These are phyloP conservation scores for Cyanidiococcus yangmingshanensis DNA, from an alignment of 23 red algal genomes.

Conservation along the genomic window DNA sequence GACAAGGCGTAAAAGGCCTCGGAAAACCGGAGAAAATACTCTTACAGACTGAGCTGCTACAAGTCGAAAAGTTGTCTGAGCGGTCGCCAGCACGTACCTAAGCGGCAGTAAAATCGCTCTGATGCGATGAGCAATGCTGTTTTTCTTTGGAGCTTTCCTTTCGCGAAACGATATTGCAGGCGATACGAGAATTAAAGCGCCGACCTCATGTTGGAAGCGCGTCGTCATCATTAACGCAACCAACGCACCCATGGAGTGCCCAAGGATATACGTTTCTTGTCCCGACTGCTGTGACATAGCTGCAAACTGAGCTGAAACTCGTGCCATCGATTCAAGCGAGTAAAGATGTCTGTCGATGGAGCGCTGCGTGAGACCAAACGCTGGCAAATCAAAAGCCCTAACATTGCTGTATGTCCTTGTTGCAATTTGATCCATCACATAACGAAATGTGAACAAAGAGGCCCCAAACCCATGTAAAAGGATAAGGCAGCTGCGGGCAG, in stretches of 20 bases:
- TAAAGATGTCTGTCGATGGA: slow-evolving; percentile 28
- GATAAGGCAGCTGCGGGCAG: neutral
- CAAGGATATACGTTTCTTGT: slow-evolving; percentile 27
- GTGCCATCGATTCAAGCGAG: slow-evolving; percentile 24
- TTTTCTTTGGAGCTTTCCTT: neutral
- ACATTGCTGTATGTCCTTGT: neutral
- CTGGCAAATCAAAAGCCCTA: slow-evolving; percentile 35
- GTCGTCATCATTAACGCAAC: slow-evolving; percentile 21
- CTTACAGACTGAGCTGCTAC: neutral
- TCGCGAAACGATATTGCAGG: slow-evolving; percentile 30
- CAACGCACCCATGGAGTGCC: slow-evolving; percentile 36
- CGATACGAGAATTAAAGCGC: slow-evolving; percentile 36
- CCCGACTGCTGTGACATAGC: slow-evolving; percentile 15
- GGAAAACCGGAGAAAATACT: slow-evolving; percentile 27
- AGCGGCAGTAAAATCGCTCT: slow-evolving; percentile 11
- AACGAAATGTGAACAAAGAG: slow-evolving; percentile 32
- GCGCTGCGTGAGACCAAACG: slow-evolving; percentile 52
- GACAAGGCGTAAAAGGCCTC: slow-evolving; percentile 19
- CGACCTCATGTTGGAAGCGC: neutral
- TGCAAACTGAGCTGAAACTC: slow-evolving; percentile 17
- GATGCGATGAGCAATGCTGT: slow-evolving; percentile 11
- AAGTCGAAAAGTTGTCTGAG: neutral
- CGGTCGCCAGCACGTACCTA: slow-evolving; percentile 18
- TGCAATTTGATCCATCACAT: slow-evolving; percentile 7
- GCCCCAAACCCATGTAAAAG: slow-evolving; percentile 54